Conservation (phyloP, 768 basidiomycete genomes). For the Russula earlei region DNA sequence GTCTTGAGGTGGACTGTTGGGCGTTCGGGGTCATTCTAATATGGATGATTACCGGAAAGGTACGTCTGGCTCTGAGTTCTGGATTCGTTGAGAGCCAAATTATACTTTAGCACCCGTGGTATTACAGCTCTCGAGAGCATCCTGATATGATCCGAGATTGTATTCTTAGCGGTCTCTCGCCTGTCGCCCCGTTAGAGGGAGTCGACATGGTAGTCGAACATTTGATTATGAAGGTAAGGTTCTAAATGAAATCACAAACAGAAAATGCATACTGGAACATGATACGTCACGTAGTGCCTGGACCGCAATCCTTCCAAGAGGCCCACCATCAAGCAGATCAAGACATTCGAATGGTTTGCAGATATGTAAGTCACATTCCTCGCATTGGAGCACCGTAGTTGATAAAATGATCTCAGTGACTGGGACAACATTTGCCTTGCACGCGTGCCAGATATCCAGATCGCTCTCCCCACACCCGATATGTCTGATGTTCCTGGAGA, state of each 20-base stretch:
- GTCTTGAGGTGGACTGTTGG: conserved; percentile 19
- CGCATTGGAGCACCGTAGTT: neutral
- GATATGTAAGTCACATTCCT: conserved; percentile 8
- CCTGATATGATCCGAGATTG: conserved; percentile 2
- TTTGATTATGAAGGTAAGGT: conserved; percentile 13
- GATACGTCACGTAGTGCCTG: conserved; percentile 12
- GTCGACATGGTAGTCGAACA: neutral
- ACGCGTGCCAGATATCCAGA: conserved; percentile 11
- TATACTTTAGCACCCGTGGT: conserved; percentile 1
- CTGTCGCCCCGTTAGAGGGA: neutral
- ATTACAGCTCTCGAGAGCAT: neutral
- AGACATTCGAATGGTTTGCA: conserved; percentile 8
- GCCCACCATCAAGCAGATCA: conserved; percentile 4
- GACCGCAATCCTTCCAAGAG: conserved; percentile 17
- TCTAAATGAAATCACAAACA: neutral
- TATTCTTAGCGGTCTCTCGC: neutral
- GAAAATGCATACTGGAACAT: neutral
- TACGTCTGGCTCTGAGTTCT: neutral
- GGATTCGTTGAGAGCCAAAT: neutral
- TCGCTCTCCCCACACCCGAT: conserved; percentile 14
- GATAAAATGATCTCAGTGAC: conserved; percentile 1
- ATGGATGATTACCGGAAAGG: conserved; percentile 20
- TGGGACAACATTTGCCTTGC: conserved; percentile 7
- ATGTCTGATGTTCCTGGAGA: conserved; percentile 9
- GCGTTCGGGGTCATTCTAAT: conserved; percentile 13